Evolutionary conservation across 768 basidiomycete genomes (phyloP).

Genomic region (Asterophora parasitica): DNA sequence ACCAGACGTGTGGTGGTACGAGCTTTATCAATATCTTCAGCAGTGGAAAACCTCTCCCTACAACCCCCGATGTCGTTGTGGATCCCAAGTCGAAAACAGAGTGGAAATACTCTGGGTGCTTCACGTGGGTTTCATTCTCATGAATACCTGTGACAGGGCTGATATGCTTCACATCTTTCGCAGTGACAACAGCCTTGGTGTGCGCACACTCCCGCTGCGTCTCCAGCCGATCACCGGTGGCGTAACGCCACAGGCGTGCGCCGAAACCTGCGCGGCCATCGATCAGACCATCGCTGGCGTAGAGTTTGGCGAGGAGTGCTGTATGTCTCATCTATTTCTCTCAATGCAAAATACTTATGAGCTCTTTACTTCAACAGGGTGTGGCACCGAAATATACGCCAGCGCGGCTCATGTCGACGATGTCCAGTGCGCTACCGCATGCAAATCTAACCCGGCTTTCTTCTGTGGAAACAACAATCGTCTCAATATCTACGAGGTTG

Average conservation of each 20-base stretch:
- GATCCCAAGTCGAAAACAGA: background rate
- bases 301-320: slow-evolving; percentile 4
- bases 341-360: background rate
- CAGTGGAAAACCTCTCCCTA: slow-evolving; percentile 6
- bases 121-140: background rate
- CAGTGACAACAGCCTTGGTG: slow-evolving; percentile 10
- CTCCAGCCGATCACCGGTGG: slow-evolving; percentile 2
- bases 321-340: background rate
- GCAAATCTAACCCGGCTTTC: slow-evolving; percentile 3
- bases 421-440: slow-evolving; percentile 5
- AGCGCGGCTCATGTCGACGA: slow-evolving; percentile 2
- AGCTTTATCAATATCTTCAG: slow-evolving; percentile 9
- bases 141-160: no score
- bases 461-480: slow-evolving; percentile 11
- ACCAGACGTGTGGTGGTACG: slow-evolving; percentile 10
- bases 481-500: slow-evolving; percentile 2
- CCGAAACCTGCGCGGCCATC: background rate
- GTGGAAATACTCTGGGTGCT: slow-evolving; percentile 5
- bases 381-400: background rate
- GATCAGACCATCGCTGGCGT: slow-evolving; percentile 4
- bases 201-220: slow-evolving; percentile 5
- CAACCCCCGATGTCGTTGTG: background rate
- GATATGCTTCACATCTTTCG: background rate
- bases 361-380: slow-evolving; percentile 2
- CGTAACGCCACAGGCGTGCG: slow-evolving; percentile 9